Conservation (phyloP, 495 filamentous ascomycete species). For the Penicillium canescens region DNA sequence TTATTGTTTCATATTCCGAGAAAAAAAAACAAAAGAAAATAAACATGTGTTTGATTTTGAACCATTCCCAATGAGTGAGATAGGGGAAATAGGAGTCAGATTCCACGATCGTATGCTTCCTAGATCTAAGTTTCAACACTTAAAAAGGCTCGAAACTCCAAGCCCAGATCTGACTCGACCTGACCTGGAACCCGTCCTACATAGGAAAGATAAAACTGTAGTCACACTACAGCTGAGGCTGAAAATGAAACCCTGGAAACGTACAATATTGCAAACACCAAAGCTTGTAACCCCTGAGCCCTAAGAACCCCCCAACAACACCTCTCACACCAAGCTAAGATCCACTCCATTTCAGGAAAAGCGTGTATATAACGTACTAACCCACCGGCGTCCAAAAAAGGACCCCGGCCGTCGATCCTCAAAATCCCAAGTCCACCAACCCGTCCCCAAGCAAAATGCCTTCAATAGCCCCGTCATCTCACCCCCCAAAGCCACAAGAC, state of each 20-base stretch:
- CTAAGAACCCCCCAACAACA: too few relatives aligned
- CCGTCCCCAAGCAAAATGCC: background rate
- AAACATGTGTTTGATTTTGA: background rate
- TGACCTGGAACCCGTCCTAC: too few relatives aligned
- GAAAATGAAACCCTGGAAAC: constrained; percentile 6
- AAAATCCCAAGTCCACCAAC: too few relatives aligned
- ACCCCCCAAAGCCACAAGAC: background rate
- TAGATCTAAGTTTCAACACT: too few relatives aligned
- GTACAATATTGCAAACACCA: too few relatives aligned
- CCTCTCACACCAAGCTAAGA: too few relatives aligned
- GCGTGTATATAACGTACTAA: too few relatives aligned
- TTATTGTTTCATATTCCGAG: background rate
- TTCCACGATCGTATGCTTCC: too few relatives aligned
- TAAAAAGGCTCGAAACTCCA: too few relatives aligned
- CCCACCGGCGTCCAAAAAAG: background rate
- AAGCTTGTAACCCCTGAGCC: background rate
- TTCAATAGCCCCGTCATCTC: background rate
- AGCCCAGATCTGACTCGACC: too few relatives aligned
- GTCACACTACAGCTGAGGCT: constrained; percentile 14
- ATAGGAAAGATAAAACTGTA: too few relatives aligned
- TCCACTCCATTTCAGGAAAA: background rate
- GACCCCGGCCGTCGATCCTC: background rate
- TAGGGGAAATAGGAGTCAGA: too few relatives aligned
- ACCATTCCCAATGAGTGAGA: background rate
- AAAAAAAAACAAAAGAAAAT: background rate